Base-by-base conservation (phyloP, 192 early-diverging fungal species). In the Backusella circina region DNA sequence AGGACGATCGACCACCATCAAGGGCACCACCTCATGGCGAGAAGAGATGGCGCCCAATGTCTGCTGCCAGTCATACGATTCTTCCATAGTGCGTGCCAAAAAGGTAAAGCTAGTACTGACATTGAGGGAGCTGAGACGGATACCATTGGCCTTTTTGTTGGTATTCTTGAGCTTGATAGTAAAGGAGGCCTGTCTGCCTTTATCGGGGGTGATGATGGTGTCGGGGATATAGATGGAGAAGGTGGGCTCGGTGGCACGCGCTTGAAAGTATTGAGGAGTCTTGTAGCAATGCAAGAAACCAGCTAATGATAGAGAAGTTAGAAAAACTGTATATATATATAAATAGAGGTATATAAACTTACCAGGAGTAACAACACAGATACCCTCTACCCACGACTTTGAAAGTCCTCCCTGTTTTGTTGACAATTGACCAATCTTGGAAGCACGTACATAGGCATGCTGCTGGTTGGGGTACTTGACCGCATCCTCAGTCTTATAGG, bases 291-390 rank as follows among this genome's bases (percentile, higher is more conserved):
- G 76, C 15, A 78, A 65, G 28, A 54, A 78, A n/a, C 76, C 76
- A 33, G 47, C 72, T 57, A 41, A 35, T 35, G 5, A 35, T 39
- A 41, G 21, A 39, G 8, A 73, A n/a, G 23, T 26, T 10, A 72
- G 37, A 9, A 37, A 65, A 9, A n/a, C 18, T 1, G 3, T 2
- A 31, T n/a, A n/a, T n/a, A 32, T 16, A 23, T 1, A 31, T 30
- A 7, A 54, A 54, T 26, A 54, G 12, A 23, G 5, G 3, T 21
- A 16, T 9, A 37, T 5, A 23, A 23, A 23, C 51, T 70, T 81
- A 81, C 79, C 54, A 30, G 82, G 76, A 9, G 86, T 84, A 18
- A 88, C 28, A 15, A 86, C 79, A 80, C 82, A 86, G 51, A 76
- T 75, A 0, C 82, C 79, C n/a, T 86, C 80, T 12, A 65, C 79